These are phyloP conservation scores for Calocera viscosa DNA, from an alignment of 768 basidiomycete genomes.

Conservation along the genomic window DNA sequence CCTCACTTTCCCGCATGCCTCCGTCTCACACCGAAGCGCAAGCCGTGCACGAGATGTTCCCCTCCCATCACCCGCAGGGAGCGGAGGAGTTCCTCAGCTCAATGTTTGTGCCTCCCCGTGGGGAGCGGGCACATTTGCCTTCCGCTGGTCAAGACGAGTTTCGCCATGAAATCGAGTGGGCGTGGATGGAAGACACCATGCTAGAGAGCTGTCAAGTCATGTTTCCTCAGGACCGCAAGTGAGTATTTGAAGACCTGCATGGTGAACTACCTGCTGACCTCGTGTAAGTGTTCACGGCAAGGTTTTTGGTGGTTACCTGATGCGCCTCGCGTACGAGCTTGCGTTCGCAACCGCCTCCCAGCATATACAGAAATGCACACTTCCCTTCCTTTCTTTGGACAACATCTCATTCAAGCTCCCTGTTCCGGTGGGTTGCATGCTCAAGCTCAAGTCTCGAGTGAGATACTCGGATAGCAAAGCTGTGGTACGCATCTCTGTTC, in stretches of 20 bases:
- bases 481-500: background rate
- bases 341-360: constrained; percentile 59
- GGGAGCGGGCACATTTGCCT: constrained; percentile 12
- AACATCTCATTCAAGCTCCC: constrained; percentile 67
- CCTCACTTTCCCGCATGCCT: constrained; percentile 56
- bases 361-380: constrained; percentile 47
- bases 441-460: constrained; percentile 58
- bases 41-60: constrained; percentile 55
- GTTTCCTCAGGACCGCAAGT: constrained; percentile 82
- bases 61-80: constrained; percentile 30
- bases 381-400: constrained; percentile 66
- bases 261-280: constrained; percentile 5
- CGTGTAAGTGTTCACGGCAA: constrained; percentile 58
- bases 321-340: constrained; percentile 70
- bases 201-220: constrained; percentile 60
- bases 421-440: constrained; percentile 72
- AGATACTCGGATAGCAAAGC: constrained; percentile 34
- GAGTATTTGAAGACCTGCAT: constrained; percentile 25
- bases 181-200: constrained; percentile 64
- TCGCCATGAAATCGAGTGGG: constrained; percentile 34
- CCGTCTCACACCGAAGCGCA: constrained; percentile 58
- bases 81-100: constrained; percentile 29
- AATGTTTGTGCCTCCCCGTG: constrained; percentile 19
- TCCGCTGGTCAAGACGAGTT: constrained; percentile 6
- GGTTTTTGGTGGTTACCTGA: constrained; percentile 61